Evolutionary conservation across 2,329 filamentous ascomycete genomes (phyloP).

Genomic region (Ophiostoma sp.): DNA sequence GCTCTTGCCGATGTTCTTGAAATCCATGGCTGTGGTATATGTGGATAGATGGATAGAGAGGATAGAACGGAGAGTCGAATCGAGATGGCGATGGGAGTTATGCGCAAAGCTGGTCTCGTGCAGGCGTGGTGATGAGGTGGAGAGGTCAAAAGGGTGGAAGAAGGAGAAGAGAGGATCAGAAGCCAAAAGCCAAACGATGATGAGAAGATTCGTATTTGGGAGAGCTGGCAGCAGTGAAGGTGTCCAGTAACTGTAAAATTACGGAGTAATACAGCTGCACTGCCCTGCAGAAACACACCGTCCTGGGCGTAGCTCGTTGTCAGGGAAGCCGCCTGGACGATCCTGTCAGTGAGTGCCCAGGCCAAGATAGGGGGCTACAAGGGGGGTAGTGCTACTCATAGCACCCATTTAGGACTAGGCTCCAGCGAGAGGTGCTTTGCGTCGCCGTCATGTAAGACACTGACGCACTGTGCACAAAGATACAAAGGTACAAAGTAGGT

Average conservation of each 20-base stretch:
- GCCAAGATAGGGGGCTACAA: slow-evolving; percentile 1
- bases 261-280: background rate
- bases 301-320: slow-evolving; percentile 21
- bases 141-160: background rate
- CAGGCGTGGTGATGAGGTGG: background rate
- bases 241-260: background rate
- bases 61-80: background rate
- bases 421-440: slow-evolving; percentile 1
- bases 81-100: background rate
- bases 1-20: slow-evolving; percentile 59
- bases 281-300: background rate
- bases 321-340: slow-evolving; percentile 19
- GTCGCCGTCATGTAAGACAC: slow-evolving; percentile 5
- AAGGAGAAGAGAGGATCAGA: slow-evolving; percentile 17
- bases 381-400: background rate
- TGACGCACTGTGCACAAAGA: slow-evolving; percentile 10
- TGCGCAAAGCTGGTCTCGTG: slow-evolving; percentile 15
- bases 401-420: slow-evolving; percentile 10
- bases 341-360: slow-evolving; percentile 22
- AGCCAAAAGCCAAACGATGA: background rate
- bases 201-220: slow-evolving; percentile 4
- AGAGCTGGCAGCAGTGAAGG: background rate
- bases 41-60: background rate
- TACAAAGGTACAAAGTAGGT: no score
- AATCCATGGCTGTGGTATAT: slow-evolving; percentile 50